These are phyloP conservation scores for Zygosaccharomyces kombuchaensis DNA, from an alignment of 805 yeast species.

Conservation along the genomic window DNA sequence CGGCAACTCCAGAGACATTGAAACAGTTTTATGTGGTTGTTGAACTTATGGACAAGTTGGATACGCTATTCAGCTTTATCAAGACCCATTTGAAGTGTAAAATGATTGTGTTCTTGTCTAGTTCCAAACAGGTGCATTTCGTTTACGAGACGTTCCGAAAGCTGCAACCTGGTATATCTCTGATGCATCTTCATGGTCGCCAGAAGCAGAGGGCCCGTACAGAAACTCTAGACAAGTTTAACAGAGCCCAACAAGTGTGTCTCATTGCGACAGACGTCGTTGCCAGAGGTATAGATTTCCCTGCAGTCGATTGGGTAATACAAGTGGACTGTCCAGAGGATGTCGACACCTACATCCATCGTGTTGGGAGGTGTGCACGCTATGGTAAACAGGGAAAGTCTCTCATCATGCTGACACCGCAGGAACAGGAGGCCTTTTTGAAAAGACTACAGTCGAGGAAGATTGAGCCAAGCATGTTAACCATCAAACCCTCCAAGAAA, in stretches of 20 bases:
- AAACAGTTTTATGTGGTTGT: slow-evolving; percentile 78
- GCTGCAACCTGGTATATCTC: slow-evolving; percentile 86
- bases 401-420: slow-evolving; percentile 73
- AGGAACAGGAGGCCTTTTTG: slow-evolving; percentile 75
- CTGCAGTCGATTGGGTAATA: slow-evolving; percentile 91
- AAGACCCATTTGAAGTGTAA: slow-evolving; percentile 77
- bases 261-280: slow-evolving; percentile 87
- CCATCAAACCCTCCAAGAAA: slow-evolving; percentile 65
- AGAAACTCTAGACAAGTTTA: slow-evolving; percentile 74
- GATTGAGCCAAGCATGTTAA: slow-evolving; percentile 67
- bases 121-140: slow-evolving; percentile 87
- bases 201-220: slow-evolving; percentile 86
- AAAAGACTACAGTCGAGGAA: slow-evolving; percentile 56
- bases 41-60: slow-evolving; percentile 74
- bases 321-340: slow-evolving; percentile 92
- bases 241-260: slow-evolving; percentile 75
- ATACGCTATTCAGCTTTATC: slow-evolving; percentile 79
- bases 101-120: slow-evolving; percentile 76
- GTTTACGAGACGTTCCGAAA: slow-evolving; percentile 83
- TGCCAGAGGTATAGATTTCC: slow-evolving; percentile 89
- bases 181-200: slow-evolving; percentile 81
- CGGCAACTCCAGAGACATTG: slow-evolving; percentile 73
- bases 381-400: slow-evolving; percentile 83
- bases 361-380: slow-evolving; percentile 88
- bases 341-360: slow-evolving; percentile 79